Evolutionary conservation across 768 basidiomycete species (phyloP), one percentile per base, ranked within the genome.

Genomic region (Hygrophorus russula): DNA sequence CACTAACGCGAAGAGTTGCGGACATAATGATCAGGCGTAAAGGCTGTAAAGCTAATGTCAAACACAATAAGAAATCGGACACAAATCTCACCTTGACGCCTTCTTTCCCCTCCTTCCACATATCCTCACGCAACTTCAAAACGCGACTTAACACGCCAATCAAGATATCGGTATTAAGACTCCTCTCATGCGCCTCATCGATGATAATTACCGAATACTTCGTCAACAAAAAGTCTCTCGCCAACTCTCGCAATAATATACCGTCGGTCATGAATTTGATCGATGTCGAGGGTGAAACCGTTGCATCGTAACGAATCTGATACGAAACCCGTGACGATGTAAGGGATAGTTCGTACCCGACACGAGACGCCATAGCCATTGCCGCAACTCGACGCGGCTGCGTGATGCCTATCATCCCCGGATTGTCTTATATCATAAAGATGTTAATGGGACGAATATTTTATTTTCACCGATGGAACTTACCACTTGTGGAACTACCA

Each of bases 241-340:
- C 83, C 15, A 98, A 68, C 60, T 99, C 96, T 44, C 96, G 81
- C 12, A 99, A 68, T 28, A 99, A 67, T 19, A 99, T 91, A 66
- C 96, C 96, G 54, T 99, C 96, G 5, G 96, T 99, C 93, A 98
- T 97, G 69, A 98, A 99, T 60, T 98, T 97, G 68, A 99, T 92
- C 6, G 81, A 81, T 1, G 96, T 99, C 15, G 77, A 71, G 0
- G 89, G 71, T 3, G 91, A 91, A 0, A 91, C 82, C 0, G 91
- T 97, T 1, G 90, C 85, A 51, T 97, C 94, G 57, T 98, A 99
- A 48, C 96, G 85, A 48, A 99, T 97, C 59, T 97, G 93, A 60
- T 98, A 93, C 0, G 96, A 94, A 5, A 98, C 89, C 18, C 75
- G 70, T 0, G 82, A 81, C 1, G 82, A 69, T 0, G 86, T 73